Evolutionary conservation across 306 rosid species (phyloP).

Genomic region (Glycyrrhiza uralensis): DNA sequence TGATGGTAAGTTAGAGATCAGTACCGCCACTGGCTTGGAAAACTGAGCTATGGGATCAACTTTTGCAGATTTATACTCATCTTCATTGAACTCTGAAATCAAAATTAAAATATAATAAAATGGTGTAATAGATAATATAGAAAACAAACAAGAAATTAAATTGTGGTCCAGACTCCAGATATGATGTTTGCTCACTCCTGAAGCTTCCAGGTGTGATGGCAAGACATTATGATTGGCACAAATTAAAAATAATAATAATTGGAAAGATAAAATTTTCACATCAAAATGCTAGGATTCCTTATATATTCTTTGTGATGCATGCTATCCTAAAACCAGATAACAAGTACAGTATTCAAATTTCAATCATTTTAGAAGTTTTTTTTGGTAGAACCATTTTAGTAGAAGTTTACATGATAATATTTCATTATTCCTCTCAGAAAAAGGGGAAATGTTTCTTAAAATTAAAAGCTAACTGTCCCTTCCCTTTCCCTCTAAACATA

Average conservation of each 20-base stretch:
- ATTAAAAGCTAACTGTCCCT: neutral
- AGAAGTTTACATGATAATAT: neutral
- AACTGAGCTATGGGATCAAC: conserved; percentile 93
- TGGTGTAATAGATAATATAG: neutral
- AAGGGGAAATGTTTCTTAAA: neutral
- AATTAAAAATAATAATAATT: neutral
- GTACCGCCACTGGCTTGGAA: conserved; percentile 91
- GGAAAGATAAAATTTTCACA: neutral
- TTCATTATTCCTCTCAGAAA: neutral
- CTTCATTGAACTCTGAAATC: conserved; percentile 58
- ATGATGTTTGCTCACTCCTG: conserved; percentile 1
- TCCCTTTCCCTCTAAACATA: neutral
- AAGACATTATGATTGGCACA: neutral
- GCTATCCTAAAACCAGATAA: conserved; percentile 14
- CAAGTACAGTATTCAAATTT: neutral
- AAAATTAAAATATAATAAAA: neutral
- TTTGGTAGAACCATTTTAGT: too few relatives aligned
- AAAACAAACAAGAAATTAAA: conserved; percentile 1
- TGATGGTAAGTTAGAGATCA: conserved; percentile 16
- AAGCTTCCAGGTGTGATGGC: conserved; percentile 5
- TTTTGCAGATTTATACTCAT: conserved; percentile 72
- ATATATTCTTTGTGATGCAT: neutral
- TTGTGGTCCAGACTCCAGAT: neutral
- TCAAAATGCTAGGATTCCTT: neutral
- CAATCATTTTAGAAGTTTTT: too few relatives aligned